phyloP scores from a whole-genome alignment of 148 eudicot genomes.

The Amaranthus cruentus region DNA sequence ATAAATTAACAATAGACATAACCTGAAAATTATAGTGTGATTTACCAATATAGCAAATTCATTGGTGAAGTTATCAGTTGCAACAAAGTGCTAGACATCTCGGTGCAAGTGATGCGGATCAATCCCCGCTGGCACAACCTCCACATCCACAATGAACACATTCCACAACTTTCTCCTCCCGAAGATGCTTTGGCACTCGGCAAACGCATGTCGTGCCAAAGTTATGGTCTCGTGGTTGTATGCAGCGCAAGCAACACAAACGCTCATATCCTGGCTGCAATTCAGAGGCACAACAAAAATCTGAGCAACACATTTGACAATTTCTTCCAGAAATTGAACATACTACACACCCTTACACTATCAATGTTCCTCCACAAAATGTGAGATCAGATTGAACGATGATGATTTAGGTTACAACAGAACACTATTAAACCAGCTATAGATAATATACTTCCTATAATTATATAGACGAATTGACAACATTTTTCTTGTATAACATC shows the following conservation, averaged over 20 bases:
- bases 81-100: neutral
- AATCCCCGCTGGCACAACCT: constrained; percentile 92
- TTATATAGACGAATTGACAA: too few species aligned
- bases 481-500: too few species aligned
- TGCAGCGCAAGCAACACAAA: constrained; percentile 80
- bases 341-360: neutral
- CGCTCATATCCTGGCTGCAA: constrained; percentile 91
- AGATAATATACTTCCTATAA: too few species aligned
- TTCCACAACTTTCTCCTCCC: constrained; percentile 86
- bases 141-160: constrained; percentile 82
- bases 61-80: neutral
- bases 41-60: constrained; percentile 11
- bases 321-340: neutral
- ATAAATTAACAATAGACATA: neutral
- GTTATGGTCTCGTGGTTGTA: constrained; percentile 85
- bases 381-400: neutral
- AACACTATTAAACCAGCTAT: neutral
- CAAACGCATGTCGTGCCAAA: constrained; percentile 89
- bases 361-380: neutral
- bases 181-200: constrained; percentile 81
- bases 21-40: neutral
- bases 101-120: constrained; percentile 13
- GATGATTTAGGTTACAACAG: too few species aligned
- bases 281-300: neutral
- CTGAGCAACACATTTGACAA: neutral